Percentiles rank a stretch among this genome's conserved stretches.
These are phyloP conservation scores for Luzula sylvatica DNA, from an alignment of 176 grass and related monocot genomes.

Conservation along the genomic window DNA sequence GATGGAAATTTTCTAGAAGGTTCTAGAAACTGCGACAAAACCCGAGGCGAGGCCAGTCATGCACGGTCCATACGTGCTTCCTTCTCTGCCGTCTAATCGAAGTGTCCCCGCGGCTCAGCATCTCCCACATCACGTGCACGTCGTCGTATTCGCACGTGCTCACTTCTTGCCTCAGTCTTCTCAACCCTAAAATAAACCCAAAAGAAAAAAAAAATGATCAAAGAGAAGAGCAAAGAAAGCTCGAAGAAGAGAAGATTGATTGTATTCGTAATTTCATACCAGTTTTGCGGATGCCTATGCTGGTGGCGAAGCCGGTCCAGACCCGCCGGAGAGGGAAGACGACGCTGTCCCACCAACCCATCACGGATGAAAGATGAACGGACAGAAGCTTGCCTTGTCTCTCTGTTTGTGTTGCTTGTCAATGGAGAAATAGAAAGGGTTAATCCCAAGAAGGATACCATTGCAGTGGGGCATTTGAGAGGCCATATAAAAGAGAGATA, in stretches of 20 bases:
- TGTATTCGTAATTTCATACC: slow-evolving; percentile 46
- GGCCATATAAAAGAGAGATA: slow-evolving; percentile 1
- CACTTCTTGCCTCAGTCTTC: slow-evolving; percentile 82
- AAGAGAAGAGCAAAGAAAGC: not conserved
- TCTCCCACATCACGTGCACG: slow-evolving; percentile 98
- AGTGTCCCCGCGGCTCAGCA: slow-evolving; percentile 54
- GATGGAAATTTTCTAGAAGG: slow-evolving; percentile 37
- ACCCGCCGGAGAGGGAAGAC: slow-evolving; percentile 57
- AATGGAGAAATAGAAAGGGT: slow-evolving; percentile 5
- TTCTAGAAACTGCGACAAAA: slow-evolving; percentile 57
- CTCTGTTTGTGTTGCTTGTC: not conserved
- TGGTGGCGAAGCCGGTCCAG: slow-evolving; percentile 69
- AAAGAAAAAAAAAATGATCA: slow-evolving; percentile 2
- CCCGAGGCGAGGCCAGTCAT: slow-evolving; percentile 21
- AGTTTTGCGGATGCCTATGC: slow-evolving; percentile 75
- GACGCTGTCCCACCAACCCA: slow-evolving; percentile 65
- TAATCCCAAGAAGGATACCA: too few species aligned
- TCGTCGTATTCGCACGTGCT: slow-evolving; percentile 99
- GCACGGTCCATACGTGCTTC: slow-evolving; percentile 28
- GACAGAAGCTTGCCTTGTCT: not conserved
- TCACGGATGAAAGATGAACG: slow-evolving; percentile 4
- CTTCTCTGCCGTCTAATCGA: slow-evolving; percentile 14
- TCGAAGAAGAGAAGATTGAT: not conserved
- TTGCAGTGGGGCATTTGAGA: not conserved
- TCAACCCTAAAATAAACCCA: slow-evolving; percentile 35